A percentile compares a stretch with the other conserved stretches of the same genome.
These are phyloP conservation scores for Linderina pennispora DNA, from an alignment of 192 early-diverging fungal genomes.

Conservation along the genomic window DNA sequence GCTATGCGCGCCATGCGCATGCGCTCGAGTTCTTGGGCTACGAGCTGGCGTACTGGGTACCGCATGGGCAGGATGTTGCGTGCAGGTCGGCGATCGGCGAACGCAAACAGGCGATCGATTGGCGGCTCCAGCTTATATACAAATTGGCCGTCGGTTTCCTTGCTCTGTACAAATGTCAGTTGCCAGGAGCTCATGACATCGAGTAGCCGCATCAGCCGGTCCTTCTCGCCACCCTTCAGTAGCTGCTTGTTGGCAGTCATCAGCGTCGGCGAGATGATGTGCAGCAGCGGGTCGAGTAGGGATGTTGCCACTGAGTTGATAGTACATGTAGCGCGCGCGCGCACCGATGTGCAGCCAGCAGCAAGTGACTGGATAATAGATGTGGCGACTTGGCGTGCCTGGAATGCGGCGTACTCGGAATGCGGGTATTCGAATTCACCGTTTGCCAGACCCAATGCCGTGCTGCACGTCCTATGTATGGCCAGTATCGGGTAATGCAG, in stretches of 20 bases:
- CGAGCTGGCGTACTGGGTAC: conserved; percentile 78
- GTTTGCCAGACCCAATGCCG: conserved; percentile 48
- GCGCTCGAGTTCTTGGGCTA: conserved; percentile 65
- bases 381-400: conserved; percentile 47
- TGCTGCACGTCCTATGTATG: conserved; percentile 79
- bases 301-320: conserved; percentile 44
- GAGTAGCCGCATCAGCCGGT: conserved; percentile 15
- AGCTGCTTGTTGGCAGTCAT: conserved; percentile 52
- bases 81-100: conserved; percentile 6
- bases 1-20: not conserved
- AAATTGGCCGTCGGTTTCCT: conserved; percentile 18
- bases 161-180: conserved; percentile 28
- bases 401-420: conserved; percentile 64
- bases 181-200: conserved; percentile 25
- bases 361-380: conserved; percentile 48
- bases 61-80: conserved; percentile 45
- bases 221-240: conserved; percentile 27
- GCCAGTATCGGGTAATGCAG: conserved; percentile 61
- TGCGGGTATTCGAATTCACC: conserved; percentile 68
- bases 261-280: conserved; percentile 75
- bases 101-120: conserved; percentile 32
- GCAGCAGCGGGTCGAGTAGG: conserved; percentile 60
- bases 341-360: conserved; percentile 41
- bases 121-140: conserved; percentile 72
- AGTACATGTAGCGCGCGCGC: conserved; percentile 47